phyloP scores from a whole-genome alignment of 176 grass and related monocot species.

The Cymbopogon citratus region DNA sequence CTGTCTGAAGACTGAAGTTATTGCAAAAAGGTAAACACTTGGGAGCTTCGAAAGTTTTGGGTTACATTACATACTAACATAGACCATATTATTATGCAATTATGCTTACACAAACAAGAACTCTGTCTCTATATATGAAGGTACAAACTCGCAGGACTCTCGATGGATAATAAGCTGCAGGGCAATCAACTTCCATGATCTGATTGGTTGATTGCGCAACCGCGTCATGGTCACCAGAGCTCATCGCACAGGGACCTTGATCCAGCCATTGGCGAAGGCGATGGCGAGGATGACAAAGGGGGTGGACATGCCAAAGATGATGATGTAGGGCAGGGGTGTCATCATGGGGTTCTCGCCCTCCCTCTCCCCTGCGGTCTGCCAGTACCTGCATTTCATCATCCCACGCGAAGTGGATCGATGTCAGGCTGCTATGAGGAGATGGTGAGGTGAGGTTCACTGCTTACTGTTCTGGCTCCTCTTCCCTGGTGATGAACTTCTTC shows the following conservation, averaged over 20 bases:
- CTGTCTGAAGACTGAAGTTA: neutral
- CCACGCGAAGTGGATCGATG: neutral
- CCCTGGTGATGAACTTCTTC: conserved; percentile 94
- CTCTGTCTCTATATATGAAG: neutral
- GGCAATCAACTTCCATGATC: neutral
- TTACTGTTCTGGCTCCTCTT: conserved; percentile 93
- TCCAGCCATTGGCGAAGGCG: conserved; percentile 85
- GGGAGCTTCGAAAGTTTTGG: neutral
- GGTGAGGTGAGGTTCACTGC: neutral
- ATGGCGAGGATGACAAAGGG: conserved; percentile 96
- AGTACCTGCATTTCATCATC: conserved; percentile 56
- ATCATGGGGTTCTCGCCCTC: conserved; percentile 95
- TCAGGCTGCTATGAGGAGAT: neutral
- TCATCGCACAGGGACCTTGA: conserved; percentile 68
- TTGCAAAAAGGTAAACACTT: neutral
- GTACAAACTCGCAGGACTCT: conserved; percentile 19
- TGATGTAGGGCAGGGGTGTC: conserved; percentile 81
- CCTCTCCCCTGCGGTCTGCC: conserved; percentile 85
- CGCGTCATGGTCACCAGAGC: neutral
- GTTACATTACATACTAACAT: neutral
- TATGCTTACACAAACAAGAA: conserved; percentile 3
- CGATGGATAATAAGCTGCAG: neutral
- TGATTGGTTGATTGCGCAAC: neutral
- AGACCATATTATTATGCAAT: neutral
- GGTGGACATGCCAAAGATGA: conserved; percentile 93